phyloP scores from a whole-genome alignment of 2,329 filamentous ascomycete genomes.

The Fusarium tanahbumbuense region DNA sequence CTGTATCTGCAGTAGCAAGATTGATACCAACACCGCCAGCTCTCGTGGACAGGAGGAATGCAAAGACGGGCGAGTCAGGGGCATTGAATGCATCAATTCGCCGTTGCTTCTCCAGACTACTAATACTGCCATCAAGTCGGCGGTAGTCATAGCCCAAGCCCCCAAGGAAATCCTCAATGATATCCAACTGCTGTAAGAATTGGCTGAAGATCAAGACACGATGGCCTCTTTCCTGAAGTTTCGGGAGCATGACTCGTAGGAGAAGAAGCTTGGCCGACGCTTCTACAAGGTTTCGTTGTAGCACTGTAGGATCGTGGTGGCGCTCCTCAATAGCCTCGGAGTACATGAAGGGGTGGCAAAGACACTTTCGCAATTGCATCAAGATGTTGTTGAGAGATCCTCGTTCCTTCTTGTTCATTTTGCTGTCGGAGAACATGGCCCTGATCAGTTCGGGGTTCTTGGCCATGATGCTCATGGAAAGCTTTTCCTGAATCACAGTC shows the following conservation, averaged over 20 bases:
- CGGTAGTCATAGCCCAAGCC: slow-evolving; percentile 79
- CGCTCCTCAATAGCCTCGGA: slow-evolving; percentile 90
- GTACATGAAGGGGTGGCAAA: slow-evolving; percentile 97
- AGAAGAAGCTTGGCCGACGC: slow-evolving; percentile 91
- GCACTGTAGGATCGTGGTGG: slow-evolving; percentile 67
- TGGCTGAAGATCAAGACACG: slow-evolving; percentile 96
- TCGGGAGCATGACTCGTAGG: slow-evolving; percentile 86
- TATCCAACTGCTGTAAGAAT: slow-evolving; percentile 87
- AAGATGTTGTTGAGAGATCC: slow-evolving; percentile 92
- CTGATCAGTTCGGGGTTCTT: slow-evolving; percentile 91
- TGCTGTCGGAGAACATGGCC: slow-evolving; percentile 80
- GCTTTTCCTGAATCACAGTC: slow-evolving; percentile 90
- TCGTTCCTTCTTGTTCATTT: slow-evolving; percentile 76
- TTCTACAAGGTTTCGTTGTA: slow-evolving; percentile 86
- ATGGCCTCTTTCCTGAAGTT: slow-evolving; percentile 85
- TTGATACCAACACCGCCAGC: slow-evolving; percentile 98
- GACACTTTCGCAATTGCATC: slow-evolving; percentile 92
- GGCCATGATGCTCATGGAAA: slow-evolving; percentile 92
- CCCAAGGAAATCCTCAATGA: slow-evolving; percentile 90
- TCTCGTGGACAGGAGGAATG: slow-evolving; percentile 91
- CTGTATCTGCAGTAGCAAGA: slow-evolving; percentile 93
- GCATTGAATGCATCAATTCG: slow-evolving; percentile 95
- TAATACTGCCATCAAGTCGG: slow-evolving; percentile 87
- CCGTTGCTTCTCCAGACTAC: slow-evolving; percentile 88
- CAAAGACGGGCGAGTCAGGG: slow-evolving; percentile 83